These are phyloP conservation scores for Xylaria sp. DNA, from an alignment of 2,329 filamentous ascomycete genomes.

Conservation along the genomic window DNA sequence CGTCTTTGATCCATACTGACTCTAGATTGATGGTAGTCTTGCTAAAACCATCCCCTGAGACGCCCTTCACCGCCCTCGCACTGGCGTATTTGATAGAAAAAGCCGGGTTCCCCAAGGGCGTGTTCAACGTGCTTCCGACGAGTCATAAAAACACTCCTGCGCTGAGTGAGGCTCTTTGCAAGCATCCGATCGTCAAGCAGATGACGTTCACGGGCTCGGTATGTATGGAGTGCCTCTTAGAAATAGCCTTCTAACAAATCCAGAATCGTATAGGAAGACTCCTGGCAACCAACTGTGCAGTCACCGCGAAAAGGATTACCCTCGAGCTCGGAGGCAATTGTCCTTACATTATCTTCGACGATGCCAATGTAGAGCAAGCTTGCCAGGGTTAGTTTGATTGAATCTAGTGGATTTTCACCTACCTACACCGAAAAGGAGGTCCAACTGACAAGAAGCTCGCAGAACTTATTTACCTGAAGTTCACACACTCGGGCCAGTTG, in stretches of 20 bases:
- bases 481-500: slow-evolving; percentile 55
- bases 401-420: not conserved
- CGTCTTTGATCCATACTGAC: not conserved
- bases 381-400: slow-evolving; percentile 37
- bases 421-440: no score
- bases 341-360: slow-evolving; percentile 60
- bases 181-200: slow-evolving; percentile 48
- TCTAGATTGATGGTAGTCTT: slow-evolving; percentile 46
- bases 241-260: slow-evolving; percentile 5
- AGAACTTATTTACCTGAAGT: slow-evolving; percentile 35
- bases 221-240: slow-evolving; percentile 1
- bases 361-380: slow-evolving; percentile 60
- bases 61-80: slow-evolving; percentile 51
- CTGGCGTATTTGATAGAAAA: slow-evolving; percentile 53
- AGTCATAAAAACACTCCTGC: slow-evolving; percentile 38
- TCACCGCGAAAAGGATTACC: slow-evolving; percentile 61
- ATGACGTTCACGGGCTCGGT: slow-evolving; percentile 66
- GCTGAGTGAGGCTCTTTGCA: slow-evolving; percentile 43
- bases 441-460: no score
- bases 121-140: slow-evolving; percentile 50
- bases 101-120: slow-evolving; percentile 71
- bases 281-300: slow-evolving; percentile 57
- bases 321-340: slow-evolving; percentile 71
- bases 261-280: slow-evolving; percentile 64
- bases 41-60: slow-evolving; percentile 65